A percentile compares a stretch with the other conserved stretches of the same genome.
Conservation (phyloP, 306 rosid genomes). For the Clitoria ternatea region DNA sequence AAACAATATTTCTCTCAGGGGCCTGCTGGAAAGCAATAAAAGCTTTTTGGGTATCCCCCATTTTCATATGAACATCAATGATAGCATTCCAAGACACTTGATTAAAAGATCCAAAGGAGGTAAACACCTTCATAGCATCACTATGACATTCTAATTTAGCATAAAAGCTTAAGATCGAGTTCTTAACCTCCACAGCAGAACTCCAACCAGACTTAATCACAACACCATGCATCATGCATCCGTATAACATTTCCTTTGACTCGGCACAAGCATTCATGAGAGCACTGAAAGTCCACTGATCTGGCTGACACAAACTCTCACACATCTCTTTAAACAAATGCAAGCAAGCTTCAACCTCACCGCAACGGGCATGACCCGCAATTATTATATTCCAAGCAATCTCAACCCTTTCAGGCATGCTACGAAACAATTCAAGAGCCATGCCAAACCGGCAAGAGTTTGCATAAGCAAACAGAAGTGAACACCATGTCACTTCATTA, state of each 20-base stretch:
- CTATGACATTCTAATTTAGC: slow-evolving; percentile 47
- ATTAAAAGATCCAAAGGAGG: slow-evolving; percentile 41
- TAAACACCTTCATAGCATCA: slow-evolving; percentile 46
- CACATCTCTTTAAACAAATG: slow-evolving; percentile 58
- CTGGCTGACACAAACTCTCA: slow-evolving; percentile 42
- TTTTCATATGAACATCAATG: slow-evolving; percentile 74
- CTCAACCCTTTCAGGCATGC: slow-evolving; percentile 58
- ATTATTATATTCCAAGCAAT: slow-evolving; percentile 79
- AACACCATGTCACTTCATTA: slow-evolving; percentile 75
- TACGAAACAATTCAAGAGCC: slow-evolving; percentile 45
- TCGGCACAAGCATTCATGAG: slow-evolving; percentile 59
- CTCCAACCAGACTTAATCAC: slow-evolving; percentile 69
- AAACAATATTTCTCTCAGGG: slow-evolving; percentile 59
- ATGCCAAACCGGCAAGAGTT: slow-evolving; percentile 38
- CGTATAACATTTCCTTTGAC: slow-evolving; percentile 39
- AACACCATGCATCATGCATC: slow-evolving; percentile 56
- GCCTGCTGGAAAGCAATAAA: slow-evolving; percentile 57
- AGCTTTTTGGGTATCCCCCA: slow-evolving; percentile 55
- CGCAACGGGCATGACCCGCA: slow-evolving; percentile 45
- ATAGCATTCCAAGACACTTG: slow-evolving; percentile 83
- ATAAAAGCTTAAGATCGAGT: slow-evolving; percentile 70
- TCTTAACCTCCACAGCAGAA: slow-evolving; percentile 54
- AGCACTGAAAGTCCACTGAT: slow-evolving; percentile 77
- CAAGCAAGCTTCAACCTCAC: slow-evolving; percentile 52
- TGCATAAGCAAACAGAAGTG: slow-evolving; percentile 58